A percentile compares a stretch with the other conserved stretches of the same genome.
Conservation (phyloP, 129 eudicot species). For the Smallanthus sonchifolius region DNA sequence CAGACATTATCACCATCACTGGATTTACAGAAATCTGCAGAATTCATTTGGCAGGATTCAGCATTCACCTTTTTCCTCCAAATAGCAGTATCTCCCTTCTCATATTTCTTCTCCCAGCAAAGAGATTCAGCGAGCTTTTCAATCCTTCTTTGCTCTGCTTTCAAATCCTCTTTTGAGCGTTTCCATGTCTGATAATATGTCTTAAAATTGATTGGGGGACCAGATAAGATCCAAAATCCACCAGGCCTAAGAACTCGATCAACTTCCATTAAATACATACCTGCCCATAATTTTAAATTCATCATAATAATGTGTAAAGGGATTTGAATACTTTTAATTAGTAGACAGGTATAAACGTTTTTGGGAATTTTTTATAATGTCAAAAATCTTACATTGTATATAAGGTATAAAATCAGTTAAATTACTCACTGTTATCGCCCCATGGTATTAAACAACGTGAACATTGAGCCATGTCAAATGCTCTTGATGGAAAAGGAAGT, state of each 20-base stretch:
- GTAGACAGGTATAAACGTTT: not conserved
- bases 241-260: slow-evolving; percentile 98
- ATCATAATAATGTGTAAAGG: not conserved
- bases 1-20: slow-evolving; percentile 76
- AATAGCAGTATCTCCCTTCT: slow-evolving; percentile 89
- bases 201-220: slow-evolving; percentile 98
- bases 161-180: slow-evolving; percentile 71
- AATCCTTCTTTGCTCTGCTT: slow-evolving; percentile 74
- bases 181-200: slow-evolving; percentile 81
- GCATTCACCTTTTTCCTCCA: slow-evolving; percentile 63
- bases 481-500: slow-evolving; percentile 86
- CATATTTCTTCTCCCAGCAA: slow-evolving; percentile 98
- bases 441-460: slow-evolving; percentile 90
- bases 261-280: slow-evolving; percentile 85
- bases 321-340: not conserved
- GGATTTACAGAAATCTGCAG: slow-evolving; percentile 50
- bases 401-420: not conserved
- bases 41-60: slow-evolving; percentile 56
- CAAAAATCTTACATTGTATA: not conserved
- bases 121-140: slow-evolving; percentile 83
- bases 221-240: slow-evolving; percentile 94
- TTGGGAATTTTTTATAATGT: not conserved
- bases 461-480: slow-evolving; percentile 97
- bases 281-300: slow-evolving; percentile 31
- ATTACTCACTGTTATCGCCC: slow-evolving; percentile 62